Conservation (phyloP, 371 early-diverging fungal genomes). For the Phascolomyces articulosus region DNA sequence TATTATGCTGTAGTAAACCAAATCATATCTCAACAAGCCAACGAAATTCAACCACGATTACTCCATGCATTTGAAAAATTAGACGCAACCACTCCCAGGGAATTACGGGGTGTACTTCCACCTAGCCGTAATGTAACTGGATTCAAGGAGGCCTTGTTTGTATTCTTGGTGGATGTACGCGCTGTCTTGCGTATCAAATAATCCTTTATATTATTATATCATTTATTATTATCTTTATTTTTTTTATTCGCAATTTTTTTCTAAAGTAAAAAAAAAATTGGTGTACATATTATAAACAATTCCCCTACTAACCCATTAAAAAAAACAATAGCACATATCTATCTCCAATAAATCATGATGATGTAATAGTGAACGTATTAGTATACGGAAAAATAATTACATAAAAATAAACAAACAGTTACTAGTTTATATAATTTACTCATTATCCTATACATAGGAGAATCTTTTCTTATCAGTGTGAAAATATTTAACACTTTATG, state of each 20-base stretch:
- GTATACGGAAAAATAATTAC: too few species aligned
- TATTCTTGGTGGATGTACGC: conserved; percentile 68
- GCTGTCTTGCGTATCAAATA: conserved; percentile 71
- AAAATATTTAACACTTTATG: too few species aligned
- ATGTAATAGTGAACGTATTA: too few species aligned
- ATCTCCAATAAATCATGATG: too few species aligned
- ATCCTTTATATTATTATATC: conserved; percentile 4
- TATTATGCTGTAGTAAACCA: conserved; percentile 46
- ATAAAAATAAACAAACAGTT: too few species aligned
- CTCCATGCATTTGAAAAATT: conserved; percentile 52
- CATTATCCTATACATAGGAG: too few species aligned
- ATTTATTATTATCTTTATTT: not conserved
- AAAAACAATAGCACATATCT: too few species aligned
- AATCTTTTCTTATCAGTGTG: too few species aligned
- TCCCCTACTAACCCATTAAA: too few species aligned
- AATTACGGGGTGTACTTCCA: conserved; percentile 17
- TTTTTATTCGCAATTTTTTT: not conserved
- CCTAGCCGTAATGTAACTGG: conserved; percentile 27
- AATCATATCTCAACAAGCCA: conserved; percentile 56
- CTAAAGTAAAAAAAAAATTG: too few species aligned
- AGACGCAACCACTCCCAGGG: conserved; percentile 40
- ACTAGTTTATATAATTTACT: too few species aligned
- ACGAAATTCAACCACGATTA: conserved; percentile 51
- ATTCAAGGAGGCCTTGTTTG: conserved; percentile 55
- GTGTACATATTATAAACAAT: too few species aligned